Evolutionary conservation across 2,329 filamentous ascomycete species (phyloP), one percentile per base, ranked within the genome.

Genomic region (Cladophialophora psammophila): DNA sequence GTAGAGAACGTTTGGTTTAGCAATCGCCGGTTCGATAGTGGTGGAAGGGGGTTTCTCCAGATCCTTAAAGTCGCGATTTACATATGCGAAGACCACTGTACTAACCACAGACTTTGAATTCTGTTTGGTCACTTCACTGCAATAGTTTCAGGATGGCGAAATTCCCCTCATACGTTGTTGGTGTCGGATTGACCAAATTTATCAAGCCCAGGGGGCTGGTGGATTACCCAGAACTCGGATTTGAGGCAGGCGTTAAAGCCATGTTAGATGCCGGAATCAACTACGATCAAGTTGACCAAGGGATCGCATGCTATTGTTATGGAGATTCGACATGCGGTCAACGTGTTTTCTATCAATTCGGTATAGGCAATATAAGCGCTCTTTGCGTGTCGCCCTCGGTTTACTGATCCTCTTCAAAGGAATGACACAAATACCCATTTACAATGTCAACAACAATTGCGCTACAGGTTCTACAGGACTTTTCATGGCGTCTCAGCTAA

Each of bases 361-460:
- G 26, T 26, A 26, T 26, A 26, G 26, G 26, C 26, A 26, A 26
- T 26, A 26, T 2, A 26, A 26, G 26, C 2, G 3, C 26, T 26
- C 26, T 26, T 26, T 26, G 26, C 26, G 26, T 3, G 26, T 3
- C 26, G 26, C 26, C 26, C 3, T 26, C 26, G 26, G 26, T 26
- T 26, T 26, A 3, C 26, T 26, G 26, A 26, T 26, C 3, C 2
- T 26, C 26, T 26, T 26, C 26, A 26, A 26, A 26, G 48, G 94
- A 82, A 66, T 63, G 60, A 97, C 94, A 38, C 85, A 90, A 75
- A 97, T 98, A 73, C 94, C 94, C 75, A 92, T 98, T 78, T 94
- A 95, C 85, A 98, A 98, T 76, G 92, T 96, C 76, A 97, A 97
- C 86, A 97, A 97, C 85, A 96, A 97, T 84, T 98, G 94, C 85